Evolutionary conservation across 108 stramenopile genomes (phyloP).

Genomic region (Cafeteria roenbergensis): DNA sequence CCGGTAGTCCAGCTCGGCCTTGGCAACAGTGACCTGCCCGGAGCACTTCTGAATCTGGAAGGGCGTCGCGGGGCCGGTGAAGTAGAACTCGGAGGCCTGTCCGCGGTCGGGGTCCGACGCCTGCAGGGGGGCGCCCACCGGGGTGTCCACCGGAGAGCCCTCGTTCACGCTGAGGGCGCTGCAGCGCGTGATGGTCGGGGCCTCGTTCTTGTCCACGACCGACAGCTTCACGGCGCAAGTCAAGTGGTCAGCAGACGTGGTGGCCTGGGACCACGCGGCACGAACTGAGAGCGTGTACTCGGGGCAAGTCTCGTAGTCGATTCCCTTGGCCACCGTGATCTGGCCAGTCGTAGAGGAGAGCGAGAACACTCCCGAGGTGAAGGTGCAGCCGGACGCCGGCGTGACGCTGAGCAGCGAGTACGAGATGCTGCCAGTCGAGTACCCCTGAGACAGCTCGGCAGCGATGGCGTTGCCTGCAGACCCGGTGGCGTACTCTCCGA

Average conservation of each 20-base stretch:
- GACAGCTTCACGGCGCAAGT: neutral
- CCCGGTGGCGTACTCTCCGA: neutral
- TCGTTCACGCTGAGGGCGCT: neutral
- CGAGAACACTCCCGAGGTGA: neutral
- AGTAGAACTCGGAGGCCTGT: neutral
- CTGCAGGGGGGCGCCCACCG: neutral
- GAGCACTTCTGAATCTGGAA: neutral
- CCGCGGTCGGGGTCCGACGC: neutral
- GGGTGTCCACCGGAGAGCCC: neutral
- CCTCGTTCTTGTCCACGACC: neutral
- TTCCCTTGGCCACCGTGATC: neutral
- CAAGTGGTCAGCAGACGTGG: too few species aligned
- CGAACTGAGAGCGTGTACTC: too few species aligned
- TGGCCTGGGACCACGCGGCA: too few species aligned
- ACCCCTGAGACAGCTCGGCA: neutral
- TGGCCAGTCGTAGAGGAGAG: neutral
- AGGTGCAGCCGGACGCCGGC: neutral
- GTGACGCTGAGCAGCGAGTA: neutral
- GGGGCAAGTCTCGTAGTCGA: slow-evolving; percentile 1
- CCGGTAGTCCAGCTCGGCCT: neutral
- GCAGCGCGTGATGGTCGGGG: neutral
- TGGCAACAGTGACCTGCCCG: neutral
- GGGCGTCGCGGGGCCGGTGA: neutral
- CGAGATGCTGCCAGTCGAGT: neutral
- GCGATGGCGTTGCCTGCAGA: neutral